Evolutionary conservation across 1,284 basidiomycete genomes (phyloP).

Genomic region (Leccinum holopus): DNA sequence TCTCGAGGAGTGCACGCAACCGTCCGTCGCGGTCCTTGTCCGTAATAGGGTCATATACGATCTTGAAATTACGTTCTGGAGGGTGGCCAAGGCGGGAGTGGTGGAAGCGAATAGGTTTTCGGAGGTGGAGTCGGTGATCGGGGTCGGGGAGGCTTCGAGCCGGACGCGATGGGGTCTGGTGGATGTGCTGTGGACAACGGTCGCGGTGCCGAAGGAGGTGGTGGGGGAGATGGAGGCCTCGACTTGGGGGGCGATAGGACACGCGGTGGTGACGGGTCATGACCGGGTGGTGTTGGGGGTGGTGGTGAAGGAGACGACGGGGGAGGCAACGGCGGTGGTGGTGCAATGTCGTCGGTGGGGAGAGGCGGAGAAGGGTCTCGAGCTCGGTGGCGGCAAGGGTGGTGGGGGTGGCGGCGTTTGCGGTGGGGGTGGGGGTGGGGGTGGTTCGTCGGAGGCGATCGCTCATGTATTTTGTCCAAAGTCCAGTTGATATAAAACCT

Average conservation of each 20-base stretch:
- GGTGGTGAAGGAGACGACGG: constrained; percentile 16
- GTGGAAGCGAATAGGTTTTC: constrained; percentile 38
- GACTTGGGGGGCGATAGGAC: constrained; percentile 10
- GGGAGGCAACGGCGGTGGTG: too few species aligned
- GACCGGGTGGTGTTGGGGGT: constrained; percentile 14
- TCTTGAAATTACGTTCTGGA: constrained; percentile 49
- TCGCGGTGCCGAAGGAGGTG: constrained; percentile 27
- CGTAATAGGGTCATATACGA: constrained; percentile 60
- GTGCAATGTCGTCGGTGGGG: too few species aligned
- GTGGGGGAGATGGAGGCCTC: constrained; percentile 22
- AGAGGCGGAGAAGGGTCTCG: too few species aligned
- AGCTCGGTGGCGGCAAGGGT: too few species aligned
- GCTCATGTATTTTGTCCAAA: too few species aligned
- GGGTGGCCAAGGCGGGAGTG: constrained; percentile 50
- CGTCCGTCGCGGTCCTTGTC: constrained; percentile 47
- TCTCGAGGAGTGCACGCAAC: constrained; percentile 52
- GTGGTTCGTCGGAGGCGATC: too few species aligned
- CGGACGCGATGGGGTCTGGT: constrained; percentile 31
- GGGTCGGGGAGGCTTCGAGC: constrained; percentile 22
- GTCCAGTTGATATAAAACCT: too few species aligned
- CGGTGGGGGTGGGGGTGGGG: too few species aligned
- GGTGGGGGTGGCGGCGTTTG: too few species aligned
- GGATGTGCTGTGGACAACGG: constrained; percentile 20
- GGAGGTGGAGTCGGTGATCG: constrained; percentile 20
- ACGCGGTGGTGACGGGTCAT: constrained; percentile 21